Conservation (phyloP, 495 filamentous ascomycete species). For the Hypoxylon rickii region DNA sequence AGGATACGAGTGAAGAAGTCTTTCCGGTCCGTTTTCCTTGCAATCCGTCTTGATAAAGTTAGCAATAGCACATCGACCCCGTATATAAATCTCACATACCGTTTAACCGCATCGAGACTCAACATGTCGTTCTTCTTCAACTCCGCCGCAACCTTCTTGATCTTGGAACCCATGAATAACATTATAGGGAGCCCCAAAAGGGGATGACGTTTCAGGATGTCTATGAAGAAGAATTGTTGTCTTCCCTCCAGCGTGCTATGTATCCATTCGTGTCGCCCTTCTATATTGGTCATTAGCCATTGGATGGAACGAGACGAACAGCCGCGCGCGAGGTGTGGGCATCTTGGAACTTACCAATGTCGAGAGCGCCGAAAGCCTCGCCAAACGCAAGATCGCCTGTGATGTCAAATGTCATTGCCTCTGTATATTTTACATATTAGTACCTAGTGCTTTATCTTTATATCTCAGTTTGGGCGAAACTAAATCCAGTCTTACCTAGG, state of each 20-base stretch:
- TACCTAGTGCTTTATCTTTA: too few species aligned
- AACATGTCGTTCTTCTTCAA: too few species aligned
- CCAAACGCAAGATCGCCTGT: conserved; percentile 55
- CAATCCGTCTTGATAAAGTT: conserved; percentile 13
- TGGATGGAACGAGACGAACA: too few species aligned
- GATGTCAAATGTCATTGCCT: conserved; percentile 50
- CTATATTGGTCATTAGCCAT: not conserved
- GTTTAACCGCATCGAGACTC: conserved; percentile 20
- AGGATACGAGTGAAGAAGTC: conserved; percentile 33
- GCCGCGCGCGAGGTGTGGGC: not conserved
- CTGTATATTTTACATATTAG: too few species aligned
- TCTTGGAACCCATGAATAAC: too few species aligned
- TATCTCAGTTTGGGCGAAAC: too few species aligned
- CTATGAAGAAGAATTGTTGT: too few species aligned
- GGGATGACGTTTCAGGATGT: too few species aligned
- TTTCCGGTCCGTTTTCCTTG: conserved; percentile 13
- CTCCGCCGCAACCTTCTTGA: too few species aligned
- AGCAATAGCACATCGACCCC: not conserved
- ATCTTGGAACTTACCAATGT: conserved; percentile 35
- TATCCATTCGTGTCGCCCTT: conserved; percentile 36
- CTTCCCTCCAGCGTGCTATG: too few species aligned
- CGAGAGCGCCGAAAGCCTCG: conserved; percentile 51
- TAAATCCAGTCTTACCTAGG: too few species aligned
- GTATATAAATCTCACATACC: conserved; percentile 11
- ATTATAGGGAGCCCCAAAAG: too few species aligned